These are phyloP conservation scores for Mollisiaceae sp. DNA, from an alignment of 2,329 filamentous ascomycete species.

Conservation along the genomic window DNA sequence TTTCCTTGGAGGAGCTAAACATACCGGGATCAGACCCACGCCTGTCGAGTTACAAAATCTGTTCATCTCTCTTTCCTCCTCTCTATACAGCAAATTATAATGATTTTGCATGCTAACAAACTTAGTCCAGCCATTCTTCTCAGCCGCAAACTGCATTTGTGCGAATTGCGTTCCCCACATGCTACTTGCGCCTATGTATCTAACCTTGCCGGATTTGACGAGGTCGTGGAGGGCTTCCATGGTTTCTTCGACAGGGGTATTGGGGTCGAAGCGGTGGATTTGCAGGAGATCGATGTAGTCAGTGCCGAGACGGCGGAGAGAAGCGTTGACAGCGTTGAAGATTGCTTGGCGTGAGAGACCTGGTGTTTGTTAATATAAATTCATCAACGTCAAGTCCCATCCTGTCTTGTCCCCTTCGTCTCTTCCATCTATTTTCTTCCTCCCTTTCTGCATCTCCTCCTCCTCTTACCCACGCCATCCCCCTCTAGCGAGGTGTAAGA, in stretches of 20 bases:
- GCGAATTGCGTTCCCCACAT: constrained; percentile 57
- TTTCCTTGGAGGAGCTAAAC: too few relatives aligned
- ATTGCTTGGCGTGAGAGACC: constrained; percentile 69
- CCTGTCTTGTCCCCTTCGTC: too few relatives aligned
- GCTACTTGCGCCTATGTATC: constrained; percentile 57
- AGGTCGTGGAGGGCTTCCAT: constrained; percentile 68
- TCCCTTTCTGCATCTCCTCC: neutral
- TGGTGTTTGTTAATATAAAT: neutral
- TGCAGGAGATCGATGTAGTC: constrained; percentile 65
- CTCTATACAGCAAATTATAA: constrained; percentile 60
- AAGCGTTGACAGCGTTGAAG: constrained; percentile 68
- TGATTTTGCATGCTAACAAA: constrained; percentile 64
- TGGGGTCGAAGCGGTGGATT: constrained; percentile 61
- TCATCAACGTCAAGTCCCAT: too few relatives aligned
- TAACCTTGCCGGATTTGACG: constrained; percentile 60
- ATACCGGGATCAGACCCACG: constrained; percentile 47
- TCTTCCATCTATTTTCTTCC: too few relatives aligned
- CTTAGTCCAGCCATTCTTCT: constrained; percentile 59
- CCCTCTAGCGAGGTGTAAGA: constrained; percentile 23
- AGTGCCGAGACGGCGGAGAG: constrained; percentile 58
- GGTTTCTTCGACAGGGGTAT: constrained; percentile 60
- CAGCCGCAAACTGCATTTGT: constrained; percentile 55
- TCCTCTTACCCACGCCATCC: neutral
- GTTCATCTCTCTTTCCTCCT: constrained; percentile 58
- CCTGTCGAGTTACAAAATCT: constrained; percentile 50